A percentile compares a stretch with the other conserved stretches of the same genome.
Conservation (phyloP, 176 grass and related monocot genomes). For the bread wheat (Triticum aestivum) region DNA sequence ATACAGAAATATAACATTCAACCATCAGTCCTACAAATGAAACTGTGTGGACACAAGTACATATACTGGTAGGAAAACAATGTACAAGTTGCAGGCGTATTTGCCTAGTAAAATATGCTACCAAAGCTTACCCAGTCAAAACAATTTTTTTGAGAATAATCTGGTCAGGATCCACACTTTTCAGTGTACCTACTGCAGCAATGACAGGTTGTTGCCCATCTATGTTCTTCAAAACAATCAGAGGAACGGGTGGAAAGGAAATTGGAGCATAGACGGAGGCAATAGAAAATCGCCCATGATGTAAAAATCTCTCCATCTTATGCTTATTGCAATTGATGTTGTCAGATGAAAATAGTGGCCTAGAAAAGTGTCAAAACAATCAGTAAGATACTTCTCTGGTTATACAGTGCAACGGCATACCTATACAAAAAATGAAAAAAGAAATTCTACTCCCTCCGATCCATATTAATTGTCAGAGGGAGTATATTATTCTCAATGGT, state of each 20-base stretch:
- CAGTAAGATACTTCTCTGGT: slow-evolving; percentile 10
- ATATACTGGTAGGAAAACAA: neutral
- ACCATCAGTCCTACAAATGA: neutral
- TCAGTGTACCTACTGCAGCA: slow-evolving; percentile 79
- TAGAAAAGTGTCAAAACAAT: slow-evolving; percentile 25
- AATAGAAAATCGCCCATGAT: slow-evolving; percentile 84
- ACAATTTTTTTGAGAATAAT: slow-evolving; percentile 96
- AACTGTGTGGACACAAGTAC: neutral
- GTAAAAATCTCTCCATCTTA: slow-evolving; percentile 97
- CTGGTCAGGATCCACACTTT: slow-evolving; percentile 73
- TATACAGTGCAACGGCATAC: slow-evolving; percentile 14
- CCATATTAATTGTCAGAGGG: too few species aligned
- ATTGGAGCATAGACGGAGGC: slow-evolving; percentile 89
- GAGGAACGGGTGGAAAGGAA: slow-evolving; percentile 67
- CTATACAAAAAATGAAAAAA: slow-evolving; percentile 9
- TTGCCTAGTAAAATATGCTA: slow-evolving; percentile 9
- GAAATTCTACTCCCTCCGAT: neutral
- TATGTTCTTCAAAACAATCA: slow-evolving; percentile 72
- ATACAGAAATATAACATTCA: neutral
- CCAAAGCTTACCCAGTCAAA: slow-evolving; percentile 79
- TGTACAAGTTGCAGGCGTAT: neutral
- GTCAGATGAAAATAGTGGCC: slow-evolving; percentile 93
- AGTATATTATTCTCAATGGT: neutral
- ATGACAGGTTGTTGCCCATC: slow-evolving; percentile 63
- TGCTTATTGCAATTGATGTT: slow-evolving; percentile 95